Base-by-base conservation (phyloP, 805 yeast species). In the Saccharomyces cerevisiae region DNA sequence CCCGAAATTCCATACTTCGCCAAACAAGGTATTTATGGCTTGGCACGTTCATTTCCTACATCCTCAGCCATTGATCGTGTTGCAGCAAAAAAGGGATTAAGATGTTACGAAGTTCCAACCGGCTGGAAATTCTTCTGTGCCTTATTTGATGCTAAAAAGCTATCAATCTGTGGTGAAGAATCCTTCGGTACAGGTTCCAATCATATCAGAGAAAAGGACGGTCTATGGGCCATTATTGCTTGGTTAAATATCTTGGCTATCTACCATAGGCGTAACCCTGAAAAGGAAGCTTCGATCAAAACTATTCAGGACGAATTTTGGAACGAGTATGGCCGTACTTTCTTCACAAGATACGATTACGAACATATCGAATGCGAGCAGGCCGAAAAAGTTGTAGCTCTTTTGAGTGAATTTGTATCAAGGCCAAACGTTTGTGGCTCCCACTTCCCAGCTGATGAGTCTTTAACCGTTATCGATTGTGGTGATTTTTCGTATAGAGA, bases 111-210 rank as follows among this genome's bases (percentile, higher is more conserved):
- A 73, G 98, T 94, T 5, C 99, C 99, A 53, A 92, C 99, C 21
- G 99, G 98, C 36, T 92, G 99, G 99, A 92, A 92, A 73, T 92
- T 92, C 70, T 92, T 92, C 80, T 91, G 98, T 73, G 92, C 96
- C 4, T 75, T 92, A 60, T 92, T 92, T 65, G 99, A 92, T 69
- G 91, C 96, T 43, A 82, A 89, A 66, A 91, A 90, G 74, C 79
- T 92, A 63, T 87, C 96, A 55, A 92, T 92, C 67, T 92, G 99
- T 74, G 99, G 99, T 63, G 99, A 92, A 73, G 99, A 92, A 75
- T 86, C 96, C 30, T 92, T 92, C 65, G 99, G 99, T 66, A 92
- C 99, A 29, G 99, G 99, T 48, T 90, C 97, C 21, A 87, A 92
- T 74, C 99, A 92, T 69, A 87, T 94, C 60, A 86, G 99, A 70